phyloP scores from a whole-genome alignment of 208 protist species.

The Kentomonas sorsogonicus region DNA sequence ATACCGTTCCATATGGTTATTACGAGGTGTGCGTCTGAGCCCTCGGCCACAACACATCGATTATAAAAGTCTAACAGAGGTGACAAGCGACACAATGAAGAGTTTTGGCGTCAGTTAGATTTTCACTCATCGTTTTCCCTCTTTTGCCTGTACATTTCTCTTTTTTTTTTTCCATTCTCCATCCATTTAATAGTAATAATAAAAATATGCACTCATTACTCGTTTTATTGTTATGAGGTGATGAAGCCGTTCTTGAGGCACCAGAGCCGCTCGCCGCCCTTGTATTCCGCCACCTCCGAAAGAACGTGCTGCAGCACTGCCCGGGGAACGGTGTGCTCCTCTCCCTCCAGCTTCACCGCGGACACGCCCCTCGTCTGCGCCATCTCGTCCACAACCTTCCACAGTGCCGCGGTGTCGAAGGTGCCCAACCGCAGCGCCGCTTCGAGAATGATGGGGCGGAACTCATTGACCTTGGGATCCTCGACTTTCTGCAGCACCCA shows the following conservation, averaged over 20 bases:
- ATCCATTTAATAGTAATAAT: neutral
- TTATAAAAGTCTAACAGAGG: neutral
- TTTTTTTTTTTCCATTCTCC: neutral
- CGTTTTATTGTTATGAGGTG: slow-evolving; percentile 13
- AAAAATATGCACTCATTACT: neutral
- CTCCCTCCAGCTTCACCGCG: slow-evolving; percentile 11
- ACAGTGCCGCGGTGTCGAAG: slow-evolving; percentile 49
- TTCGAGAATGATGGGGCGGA: slow-evolving; percentile 63
- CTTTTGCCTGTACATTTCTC: neutral
- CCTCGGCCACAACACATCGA: no score
- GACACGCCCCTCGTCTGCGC: slow-evolving; percentile 13
- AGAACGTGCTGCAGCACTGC: slow-evolving; percentile 52
- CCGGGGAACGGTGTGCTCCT: slow-evolving; percentile 11
- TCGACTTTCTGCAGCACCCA: slow-evolving; percentile 67
- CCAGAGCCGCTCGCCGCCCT: slow-evolving; percentile 60
- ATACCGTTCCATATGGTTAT: neutral
- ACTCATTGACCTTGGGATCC: slow-evolving; percentile 65
- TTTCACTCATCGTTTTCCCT: slow-evolving; percentile 7
- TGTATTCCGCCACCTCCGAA: slow-evolving; percentile 67
- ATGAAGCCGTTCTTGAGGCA: slow-evolving; percentile 68
- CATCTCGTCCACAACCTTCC: slow-evolving; percentile 23
- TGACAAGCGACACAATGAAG: slow-evolving; percentile 1
- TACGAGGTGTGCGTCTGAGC: neutral
- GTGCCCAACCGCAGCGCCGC: slow-evolving; percentile 45
- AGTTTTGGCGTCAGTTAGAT: neutral